Percentiles rank a stretch among this genome's conserved stretches.
Conservation (phyloP, 805 yeast species). For the Schizosaccharomyces lindneri region DNA sequence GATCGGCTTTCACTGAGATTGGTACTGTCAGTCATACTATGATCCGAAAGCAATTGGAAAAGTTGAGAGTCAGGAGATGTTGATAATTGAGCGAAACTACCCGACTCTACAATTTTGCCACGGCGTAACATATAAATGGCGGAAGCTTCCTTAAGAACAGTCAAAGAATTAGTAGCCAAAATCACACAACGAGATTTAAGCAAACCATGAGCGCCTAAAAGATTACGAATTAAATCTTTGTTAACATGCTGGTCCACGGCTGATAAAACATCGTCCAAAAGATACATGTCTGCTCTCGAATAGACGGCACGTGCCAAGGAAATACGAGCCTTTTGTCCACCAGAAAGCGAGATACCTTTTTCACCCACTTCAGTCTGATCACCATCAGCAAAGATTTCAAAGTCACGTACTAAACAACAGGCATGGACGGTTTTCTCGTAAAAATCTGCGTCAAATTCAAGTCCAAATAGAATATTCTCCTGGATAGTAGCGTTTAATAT, state of each 20-base stretch:
- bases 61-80: slow-evolving; percentile 6
- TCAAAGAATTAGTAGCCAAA: slow-evolving; percentile 67
- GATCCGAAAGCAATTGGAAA: slow-evolving; percentile 9
- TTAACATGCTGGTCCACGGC: slow-evolving; percentile 98
- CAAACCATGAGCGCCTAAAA: slow-evolving; percentile 59
- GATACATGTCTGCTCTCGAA: slow-evolving; percentile 72
- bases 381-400: slow-evolving; percentile 61
- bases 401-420: slow-evolving; percentile 64
- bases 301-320: slow-evolving; percentile 90
- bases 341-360: slow-evolving; percentile 85
- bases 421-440: slow-evolving; percentile 63
- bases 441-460: slow-evolving; percentile 53
- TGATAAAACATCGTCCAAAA: slow-evolving; percentile 77
- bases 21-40: slow-evolving; percentile 7
- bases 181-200: slow-evolving; percentile 48
- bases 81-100: slow-evolving; percentile 9
- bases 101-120: slow-evolving; percentile 17
- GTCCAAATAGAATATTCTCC: slow-evolving; percentile 80
- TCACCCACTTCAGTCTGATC: slow-evolving; percentile 89
- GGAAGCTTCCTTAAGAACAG: slow-evolving; percentile 55
- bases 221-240: slow-evolving; percentile 56
- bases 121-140: slow-evolving; percentile 41
- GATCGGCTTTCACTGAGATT: not conserved
- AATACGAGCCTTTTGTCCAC: slow-evolving; percentile 93
- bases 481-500: slow-evolving; percentile 82